Base-by-base conservation (phyloP, 1,284 basidiomycete species). In the Moesziomyces sp. region DNA sequence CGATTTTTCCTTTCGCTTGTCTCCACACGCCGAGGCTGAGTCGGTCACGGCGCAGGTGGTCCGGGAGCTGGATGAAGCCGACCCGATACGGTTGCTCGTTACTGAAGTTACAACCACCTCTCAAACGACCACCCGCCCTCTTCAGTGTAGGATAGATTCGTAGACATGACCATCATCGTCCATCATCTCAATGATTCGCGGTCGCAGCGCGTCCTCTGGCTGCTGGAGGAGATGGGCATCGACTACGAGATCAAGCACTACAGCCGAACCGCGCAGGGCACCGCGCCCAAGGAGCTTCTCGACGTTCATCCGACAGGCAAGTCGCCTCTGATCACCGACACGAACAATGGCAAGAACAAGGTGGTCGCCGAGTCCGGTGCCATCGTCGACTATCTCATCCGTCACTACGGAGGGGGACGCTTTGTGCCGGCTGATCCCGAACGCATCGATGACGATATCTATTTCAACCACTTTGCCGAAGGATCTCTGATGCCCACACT, bases 181-280 rank as follows among this genome's bases (percentile, higher is more conserved):
- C 82, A 84, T 52, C 81, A 84, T 47, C 67, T 84, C 44, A 78
- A 83, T 54, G 58, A 84, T 63, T 82, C 80, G 24, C 77, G 81
- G 47, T 81, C 79, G 14, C 82, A 84, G 69, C 77, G 82, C 21
- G 65, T 84, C 40, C 81, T 84, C 19, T 83, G 81, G 81, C 51
- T 83, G 35, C 77, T 84, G 47, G 82, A 84, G 64, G 81, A 84
- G 69, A 74, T 83, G 53, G 77, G 61, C 26, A 50, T 82, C 44
- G 70, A 66, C 16, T 84, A 83, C 53, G 71, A 78, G 65, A 77
- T 83, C 65, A 77, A 82, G 49, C 66, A 68, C 56, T 81, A 83
- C 63, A 21, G 76, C 57, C 74, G 82, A 28, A 73, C 69, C 11
- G 40, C 77, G 3, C 68, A 70, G 49, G 62, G 64, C 47, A 69